A percentile compares a stretch with the other conserved stretches of the same genome.
Conservation (phyloP, 768 basidiomycete species). For the Leccinum uliginosum region DNA sequence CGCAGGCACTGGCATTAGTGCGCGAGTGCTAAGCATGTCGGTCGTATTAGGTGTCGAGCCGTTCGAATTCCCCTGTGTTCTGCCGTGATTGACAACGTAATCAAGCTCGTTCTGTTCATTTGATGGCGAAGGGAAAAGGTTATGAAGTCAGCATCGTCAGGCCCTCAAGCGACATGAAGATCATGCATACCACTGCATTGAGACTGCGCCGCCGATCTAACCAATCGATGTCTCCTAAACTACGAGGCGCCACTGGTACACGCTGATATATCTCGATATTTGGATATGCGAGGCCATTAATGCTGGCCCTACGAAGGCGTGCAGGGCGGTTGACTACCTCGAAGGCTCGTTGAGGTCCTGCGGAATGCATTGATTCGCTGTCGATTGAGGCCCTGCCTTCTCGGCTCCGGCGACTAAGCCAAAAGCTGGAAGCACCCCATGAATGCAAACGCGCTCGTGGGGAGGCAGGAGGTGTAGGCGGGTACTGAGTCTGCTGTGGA, state of each 20-base stretch:
- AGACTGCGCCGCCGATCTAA: constrained; percentile 67
- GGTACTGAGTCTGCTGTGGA: constrained; percentile 29
- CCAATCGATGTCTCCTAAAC: constrained; percentile 75
- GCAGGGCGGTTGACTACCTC: constrained; percentile 48
- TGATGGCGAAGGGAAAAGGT: constrained; percentile 11
- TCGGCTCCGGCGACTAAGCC: constrained; percentile 32
- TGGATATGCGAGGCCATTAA: constrained; percentile 37
- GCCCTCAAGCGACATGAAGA: constrained; percentile 12
- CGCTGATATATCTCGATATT: constrained; percentile 45
- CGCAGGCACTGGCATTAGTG: constrained; percentile 28
- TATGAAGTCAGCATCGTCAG: constrained; percentile 20
- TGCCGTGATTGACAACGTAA: constrained; percentile 56
- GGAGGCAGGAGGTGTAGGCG: constrained; percentile 28
- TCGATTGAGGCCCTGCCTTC: constrained; percentile 38
- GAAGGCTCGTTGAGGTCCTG: constrained; percentile 37
- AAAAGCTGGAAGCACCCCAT: constrained; percentile 37
- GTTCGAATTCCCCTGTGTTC: constrained; percentile 35
- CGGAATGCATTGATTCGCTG: constrained; percentile 33
- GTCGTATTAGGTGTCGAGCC: constrained; percentile 49
- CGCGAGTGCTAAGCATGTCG: constrained; percentile 43
- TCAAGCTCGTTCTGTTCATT: constrained; percentile 65
- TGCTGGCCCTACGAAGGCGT: constrained; percentile 51
- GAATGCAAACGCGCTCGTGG: constrained; percentile 34
- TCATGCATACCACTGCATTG: constrained; percentile 57
- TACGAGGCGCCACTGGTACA: constrained; percentile 43